phyloP scores from a whole-genome alignment of 495 filamentous ascomycete genomes.

The Penicillium longicatenatum region DNA sequence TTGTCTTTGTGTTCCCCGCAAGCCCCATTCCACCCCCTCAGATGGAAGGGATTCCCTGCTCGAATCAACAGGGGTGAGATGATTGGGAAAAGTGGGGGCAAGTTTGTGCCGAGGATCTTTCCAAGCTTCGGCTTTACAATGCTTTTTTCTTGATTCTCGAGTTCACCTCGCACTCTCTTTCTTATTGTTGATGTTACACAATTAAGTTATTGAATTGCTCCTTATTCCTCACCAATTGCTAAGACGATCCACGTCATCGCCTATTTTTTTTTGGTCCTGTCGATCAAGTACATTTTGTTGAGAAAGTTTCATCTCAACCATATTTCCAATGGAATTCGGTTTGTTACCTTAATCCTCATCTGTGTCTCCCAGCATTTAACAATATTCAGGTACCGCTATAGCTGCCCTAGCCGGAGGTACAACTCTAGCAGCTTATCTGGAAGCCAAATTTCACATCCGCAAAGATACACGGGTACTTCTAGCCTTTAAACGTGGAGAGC shows the following conservation, averaged over 20 bases:
- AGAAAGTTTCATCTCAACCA: not conserved
- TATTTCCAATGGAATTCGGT: not conserved
- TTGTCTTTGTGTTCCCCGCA: not conserved
- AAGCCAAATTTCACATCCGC: constrained; percentile 66
- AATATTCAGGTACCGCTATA: constrained; percentile 21
- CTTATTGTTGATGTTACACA: not conserved
- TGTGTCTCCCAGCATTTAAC: not conserved
- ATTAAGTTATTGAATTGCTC: not conserved
- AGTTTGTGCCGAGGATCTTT: not conserved
- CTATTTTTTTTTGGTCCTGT: not conserved
- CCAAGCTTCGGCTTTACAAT: not conserved
- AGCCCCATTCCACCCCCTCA: not conserved
- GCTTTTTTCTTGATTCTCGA: not conserved
- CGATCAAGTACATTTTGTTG: not conserved
- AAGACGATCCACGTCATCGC: not conserved
- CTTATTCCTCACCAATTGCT: not conserved
- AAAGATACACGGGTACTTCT: constrained; percentile 57
- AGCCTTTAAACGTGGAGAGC: constrained; percentile 32
- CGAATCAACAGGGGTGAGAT: not conserved
- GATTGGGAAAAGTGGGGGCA: not conserved
- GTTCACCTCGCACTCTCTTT: not conserved
- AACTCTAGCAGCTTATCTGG: constrained; percentile 61
- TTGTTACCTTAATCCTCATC: not conserved
- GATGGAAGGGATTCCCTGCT: not conserved
- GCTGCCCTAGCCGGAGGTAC: constrained; percentile 42